These are phyloP conservation scores for Ambrosia trifida DNA, from an alignment of 129 eudicot genomes.

Conservation along the genomic window DNA sequence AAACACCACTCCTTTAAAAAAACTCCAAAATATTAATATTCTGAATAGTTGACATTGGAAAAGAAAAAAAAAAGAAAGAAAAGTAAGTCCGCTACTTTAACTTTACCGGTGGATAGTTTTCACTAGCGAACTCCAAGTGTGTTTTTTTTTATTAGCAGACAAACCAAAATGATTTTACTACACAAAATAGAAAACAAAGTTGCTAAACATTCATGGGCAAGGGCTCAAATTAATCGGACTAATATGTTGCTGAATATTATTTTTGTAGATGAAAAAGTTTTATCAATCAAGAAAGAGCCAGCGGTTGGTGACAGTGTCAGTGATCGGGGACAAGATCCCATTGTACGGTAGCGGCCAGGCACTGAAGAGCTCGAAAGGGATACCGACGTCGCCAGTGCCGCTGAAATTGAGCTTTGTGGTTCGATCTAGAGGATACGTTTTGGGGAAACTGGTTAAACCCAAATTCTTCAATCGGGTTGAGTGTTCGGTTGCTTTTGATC, in stretches of 20 bases:
- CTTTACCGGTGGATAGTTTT: too few relatives aligned
- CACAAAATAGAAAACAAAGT: too few relatives aligned
- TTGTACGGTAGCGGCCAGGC: constrained; percentile 82
- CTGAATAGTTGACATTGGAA: too few relatives aligned
- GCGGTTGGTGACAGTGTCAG: constrained; percentile 42
- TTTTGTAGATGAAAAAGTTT: constrained; percentile 66
- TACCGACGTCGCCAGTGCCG: constrained; percentile 63
- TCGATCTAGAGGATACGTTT: constrained; percentile 74
- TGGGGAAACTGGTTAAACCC: constrained; percentile 88
- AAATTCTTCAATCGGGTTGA: constrained; percentile 60
- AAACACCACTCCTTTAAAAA: too few relatives aligned
- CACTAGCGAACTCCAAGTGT: too few relatives aligned
- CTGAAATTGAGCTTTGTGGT: constrained; percentile 58
- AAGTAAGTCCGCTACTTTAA: too few relatives aligned
- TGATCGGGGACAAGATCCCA: constrained; percentile 68
- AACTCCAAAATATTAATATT: too few relatives aligned
- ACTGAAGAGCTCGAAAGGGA: constrained; percentile 69
- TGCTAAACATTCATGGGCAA: too few relatives aligned
- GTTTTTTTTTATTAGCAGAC: too few relatives aligned
- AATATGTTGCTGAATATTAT: constrained; percentile 4
- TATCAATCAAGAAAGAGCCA: constrained; percentile 68
- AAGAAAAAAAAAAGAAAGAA: too few relatives aligned
- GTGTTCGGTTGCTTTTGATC: constrained; percentile 55
- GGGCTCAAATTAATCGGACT: background rate
- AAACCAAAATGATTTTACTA: too few relatives aligned